phyloP scores from a whole-genome alignment of 345 rosid species.

The Eucalyptus sp. region DNA sequence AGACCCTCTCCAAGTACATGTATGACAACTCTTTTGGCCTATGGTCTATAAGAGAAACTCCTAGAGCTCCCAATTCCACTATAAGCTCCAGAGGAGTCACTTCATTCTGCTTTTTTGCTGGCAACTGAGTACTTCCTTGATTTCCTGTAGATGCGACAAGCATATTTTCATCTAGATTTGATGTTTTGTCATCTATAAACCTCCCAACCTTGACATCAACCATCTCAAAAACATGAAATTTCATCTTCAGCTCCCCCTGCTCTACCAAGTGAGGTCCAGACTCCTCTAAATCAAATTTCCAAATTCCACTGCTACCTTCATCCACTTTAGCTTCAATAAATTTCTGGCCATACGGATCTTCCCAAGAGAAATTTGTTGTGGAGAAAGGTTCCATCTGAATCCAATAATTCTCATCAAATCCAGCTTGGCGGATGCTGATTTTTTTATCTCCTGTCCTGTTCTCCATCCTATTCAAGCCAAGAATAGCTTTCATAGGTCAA shows the following conservation, averaged over 20 bases:
- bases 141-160: constrained; percentile 24
- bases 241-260: constrained; percentile 34
- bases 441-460: constrained; percentile 52
- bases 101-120: constrained; percentile 16
- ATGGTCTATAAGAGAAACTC: constrained; percentile 82
- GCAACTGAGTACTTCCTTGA: constrained; percentile 28
- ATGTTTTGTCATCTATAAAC: constrained; percentile 35
- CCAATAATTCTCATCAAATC: constrained; percentile 75
- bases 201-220: constrained; percentile 63
- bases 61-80: constrained; percentile 82
- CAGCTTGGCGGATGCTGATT: constrained; percentile 79
- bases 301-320: constrained; percentile 19
- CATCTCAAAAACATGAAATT: constrained; percentile 51
- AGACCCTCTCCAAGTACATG: constrained; percentile 68
- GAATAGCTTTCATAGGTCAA: not conserved
- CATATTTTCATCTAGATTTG: constrained; percentile 20
- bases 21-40: constrained; percentile 79
- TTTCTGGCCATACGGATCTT: constrained; percentile 91
- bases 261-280: constrained; percentile 30
- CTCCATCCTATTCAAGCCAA: constrained; percentile 49
- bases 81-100: constrained; percentile 60
- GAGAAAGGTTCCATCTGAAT: constrained; percentile 61
- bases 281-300: constrained; percentile 58
- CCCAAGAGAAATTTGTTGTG: constrained; percentile 76
- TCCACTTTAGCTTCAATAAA: constrained; percentile 58